Conservation (phyloP, 2,329 filamentous ascomycete species). For the Colletotrichum higginsianum region DNA sequence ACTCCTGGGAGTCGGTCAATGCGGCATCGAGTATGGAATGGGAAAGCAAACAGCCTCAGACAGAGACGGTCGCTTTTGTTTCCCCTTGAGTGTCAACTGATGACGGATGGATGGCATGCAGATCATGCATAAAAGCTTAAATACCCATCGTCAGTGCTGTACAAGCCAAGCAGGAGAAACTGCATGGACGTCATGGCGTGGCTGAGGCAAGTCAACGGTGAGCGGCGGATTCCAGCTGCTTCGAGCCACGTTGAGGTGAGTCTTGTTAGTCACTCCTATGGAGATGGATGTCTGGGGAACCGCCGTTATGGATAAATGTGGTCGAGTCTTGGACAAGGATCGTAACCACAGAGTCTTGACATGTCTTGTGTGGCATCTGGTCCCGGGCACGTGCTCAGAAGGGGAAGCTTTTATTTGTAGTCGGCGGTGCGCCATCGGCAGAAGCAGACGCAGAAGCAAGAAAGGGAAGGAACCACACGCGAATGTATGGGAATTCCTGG, state of each 20-base stretch:
- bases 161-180: constrained; percentile 1
- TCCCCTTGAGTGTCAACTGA: constrained; percentile 27
- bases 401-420: constrained; percentile 3
- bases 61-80: background rate
- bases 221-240: background rate
- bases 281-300: constrained; percentile 1
- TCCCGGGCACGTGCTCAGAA: constrained; percentile 9
- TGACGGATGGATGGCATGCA: constrained; percentile 25
- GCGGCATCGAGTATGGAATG: background rate
- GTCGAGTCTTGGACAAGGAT: background rate
- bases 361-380: background rate
- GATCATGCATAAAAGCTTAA: constrained; percentile 34
- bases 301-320: background rate
- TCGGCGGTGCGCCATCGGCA: constrained; percentile 3
- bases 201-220: constrained; percentile 11
- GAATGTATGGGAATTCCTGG: constrained; percentile 13
- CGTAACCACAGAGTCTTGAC: background rate
- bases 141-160: constrained; percentile 12
- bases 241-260: background rate
- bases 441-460: background rate
- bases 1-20: background rate
- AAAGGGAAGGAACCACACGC: constrained; percentile 12
- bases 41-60: background rate
- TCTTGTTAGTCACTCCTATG: background rate
- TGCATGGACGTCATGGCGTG: constrained; percentile 24